Evolutionary conservation across 2,329 filamentous ascomycete species (phyloP).

Genomic region (Epichloe aotearoae): DNA sequence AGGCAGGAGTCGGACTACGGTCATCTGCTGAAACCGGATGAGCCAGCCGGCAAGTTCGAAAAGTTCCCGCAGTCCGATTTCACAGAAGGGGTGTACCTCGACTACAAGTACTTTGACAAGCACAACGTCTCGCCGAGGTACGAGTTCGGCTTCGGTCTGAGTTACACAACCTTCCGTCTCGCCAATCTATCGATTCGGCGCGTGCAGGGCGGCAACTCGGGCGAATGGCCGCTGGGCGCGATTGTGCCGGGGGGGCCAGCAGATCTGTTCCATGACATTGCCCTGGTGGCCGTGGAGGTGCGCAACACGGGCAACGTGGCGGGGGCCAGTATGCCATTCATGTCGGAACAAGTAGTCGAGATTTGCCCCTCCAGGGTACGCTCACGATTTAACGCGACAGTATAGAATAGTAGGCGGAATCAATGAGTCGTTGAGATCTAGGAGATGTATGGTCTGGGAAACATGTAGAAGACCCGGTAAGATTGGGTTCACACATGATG

Average conservation of each 20-base stretch:
- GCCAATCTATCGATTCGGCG: constrained; percentile 25
- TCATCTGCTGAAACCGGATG: constrained; percentile 24
- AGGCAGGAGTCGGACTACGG: constrained; percentile 43
- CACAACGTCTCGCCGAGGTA: constrained; percentile 34
- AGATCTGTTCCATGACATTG: constrained; percentile 35
- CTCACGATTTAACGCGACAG: too few relatives aligned
- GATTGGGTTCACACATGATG: too few relatives aligned
- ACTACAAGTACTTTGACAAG: constrained; percentile 42
- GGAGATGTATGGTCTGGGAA: too few relatives aligned
- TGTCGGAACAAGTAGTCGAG: too few relatives aligned
- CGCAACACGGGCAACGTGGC: constrained; percentile 27
- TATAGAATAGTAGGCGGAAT: too few relatives aligned
- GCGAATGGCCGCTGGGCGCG: constrained; percentile 24
- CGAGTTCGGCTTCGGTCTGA: constrained; percentile 43
- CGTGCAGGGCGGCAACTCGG: constrained; percentile 10
- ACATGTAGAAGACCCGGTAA: too few relatives aligned
- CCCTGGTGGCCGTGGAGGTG: constrained; percentile 24
- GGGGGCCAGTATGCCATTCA: constrained; percentile 17
- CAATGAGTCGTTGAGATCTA: too few relatives aligned
- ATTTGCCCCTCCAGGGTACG: too few relatives aligned
- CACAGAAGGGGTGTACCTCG: constrained; percentile 35
- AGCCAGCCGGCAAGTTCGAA: constrained; percentile 36
- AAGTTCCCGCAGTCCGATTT: constrained; percentile 40
- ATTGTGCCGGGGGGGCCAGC: constrained; percentile 32
- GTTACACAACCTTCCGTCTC: constrained; percentile 41